Percentiles rank a stretch among this genome's conserved stretches.
These are phyloP conservation scores for Suhomyces yuchorum DNA, from an alignment of 1,139 yeast species.

Conservation along the genomic window DNA sequence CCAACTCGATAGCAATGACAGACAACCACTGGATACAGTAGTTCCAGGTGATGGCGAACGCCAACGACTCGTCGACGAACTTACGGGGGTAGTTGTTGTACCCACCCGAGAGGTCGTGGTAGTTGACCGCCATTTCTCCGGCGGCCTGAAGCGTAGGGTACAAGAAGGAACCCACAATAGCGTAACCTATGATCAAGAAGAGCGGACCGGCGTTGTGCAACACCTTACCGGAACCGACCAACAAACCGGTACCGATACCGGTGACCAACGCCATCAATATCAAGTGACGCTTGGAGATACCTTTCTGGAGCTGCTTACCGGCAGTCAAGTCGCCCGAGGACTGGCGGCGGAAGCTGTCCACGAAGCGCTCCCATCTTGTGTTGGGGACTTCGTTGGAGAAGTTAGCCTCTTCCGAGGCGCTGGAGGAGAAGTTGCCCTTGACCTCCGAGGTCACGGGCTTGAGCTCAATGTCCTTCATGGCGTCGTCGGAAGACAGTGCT, in stretches of 20 bases:
- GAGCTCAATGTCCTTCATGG: conserved; percentile 19
- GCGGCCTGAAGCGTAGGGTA: conserved; percentile 46
- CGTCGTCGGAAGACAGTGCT: not conserved
- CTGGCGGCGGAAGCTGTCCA: conserved; percentile 34
- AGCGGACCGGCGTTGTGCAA: conserved; percentile 41
- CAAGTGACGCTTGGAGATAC: conserved; percentile 39
- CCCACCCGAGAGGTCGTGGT: conserved; percentile 43
- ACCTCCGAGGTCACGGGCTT: conserved; percentile 24
- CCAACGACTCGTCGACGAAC: conserved; percentile 40
- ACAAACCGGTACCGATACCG: conserved; percentile 46
- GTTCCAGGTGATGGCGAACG: conserved; percentile 46
- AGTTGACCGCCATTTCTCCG: conserved; percentile 46
- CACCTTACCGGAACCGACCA: conserved; percentile 41
- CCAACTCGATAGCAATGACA: conserved; percentile 44
- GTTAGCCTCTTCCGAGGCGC: conserved; percentile 20
- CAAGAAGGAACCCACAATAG: conserved; percentile 42
- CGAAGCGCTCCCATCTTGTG: conserved; percentile 28
- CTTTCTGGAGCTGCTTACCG: conserved; percentile 35
- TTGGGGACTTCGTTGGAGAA: conserved; percentile 14
- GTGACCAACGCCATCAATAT: conserved; percentile 41
- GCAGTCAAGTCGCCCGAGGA: conserved; percentile 23
- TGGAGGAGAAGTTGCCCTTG: conserved; percentile 17
- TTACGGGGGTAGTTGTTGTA: conserved; percentile 42
- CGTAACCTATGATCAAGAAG: conserved; percentile 38
- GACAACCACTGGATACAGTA: conserved; percentile 47